phyloP scores from a whole-genome alignment of 2,329 filamentous ascomycete species.

The Nemania sp. region DNA sequence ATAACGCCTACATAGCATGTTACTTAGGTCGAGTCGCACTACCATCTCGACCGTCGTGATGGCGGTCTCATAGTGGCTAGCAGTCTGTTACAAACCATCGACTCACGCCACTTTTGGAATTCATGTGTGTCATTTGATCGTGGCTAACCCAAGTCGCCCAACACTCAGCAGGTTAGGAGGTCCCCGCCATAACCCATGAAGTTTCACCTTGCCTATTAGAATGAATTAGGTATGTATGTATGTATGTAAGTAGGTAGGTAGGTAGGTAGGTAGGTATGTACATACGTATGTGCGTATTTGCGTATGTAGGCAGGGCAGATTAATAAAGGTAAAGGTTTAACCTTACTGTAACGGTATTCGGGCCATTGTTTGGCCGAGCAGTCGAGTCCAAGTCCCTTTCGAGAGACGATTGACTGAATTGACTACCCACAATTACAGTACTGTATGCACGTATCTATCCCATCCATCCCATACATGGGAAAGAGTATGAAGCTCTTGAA shows the following conservation, averaged over 20 bases:
- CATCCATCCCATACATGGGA: not conserved
- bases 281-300: too few species aligned
- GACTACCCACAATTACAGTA: too few species aligned
- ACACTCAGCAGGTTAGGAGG: constrained; percentile 3
- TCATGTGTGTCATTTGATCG: constrained; percentile 5
- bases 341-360: constrained; percentile 15
- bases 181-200: constrained; percentile 10
- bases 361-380: constrained; percentile 24
- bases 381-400: constrained; percentile 1
- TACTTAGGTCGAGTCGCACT: not conserved
- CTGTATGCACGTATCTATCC: not conserved
- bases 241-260: not conserved
- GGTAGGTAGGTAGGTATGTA: not conserved
- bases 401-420: not conserved
- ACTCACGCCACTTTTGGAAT: constrained; percentile 16
- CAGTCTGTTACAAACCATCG: constrained; percentile 1
- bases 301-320: too few species aligned
- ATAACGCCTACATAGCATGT: not conserved
- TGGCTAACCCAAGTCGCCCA: constrained; percentile 11
- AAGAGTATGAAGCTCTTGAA: not conserved
- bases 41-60: not conserved
- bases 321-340: constrained; percentile 5
- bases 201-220: constrained; percentile 25
- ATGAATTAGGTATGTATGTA: not conserved
- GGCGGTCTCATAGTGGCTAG: constrained; percentile 12